phyloP scores from a whole-genome alignment of 2,329 filamentous ascomycete genomes.

The Blastomyces percursus region DNA sequence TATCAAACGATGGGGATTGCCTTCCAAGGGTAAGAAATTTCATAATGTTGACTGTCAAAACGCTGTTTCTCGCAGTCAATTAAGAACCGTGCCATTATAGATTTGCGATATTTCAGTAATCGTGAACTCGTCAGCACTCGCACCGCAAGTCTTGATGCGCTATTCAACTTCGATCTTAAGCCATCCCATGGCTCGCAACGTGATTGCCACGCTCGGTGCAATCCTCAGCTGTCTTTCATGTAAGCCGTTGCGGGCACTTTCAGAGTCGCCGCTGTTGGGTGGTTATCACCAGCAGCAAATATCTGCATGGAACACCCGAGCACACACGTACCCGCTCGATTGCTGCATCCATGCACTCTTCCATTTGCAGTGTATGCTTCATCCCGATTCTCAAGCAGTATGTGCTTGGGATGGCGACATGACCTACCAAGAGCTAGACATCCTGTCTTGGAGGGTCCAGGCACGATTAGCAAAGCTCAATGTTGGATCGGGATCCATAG shows the following conservation, averaged over 20 bases:
- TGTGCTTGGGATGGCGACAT: not conserved
- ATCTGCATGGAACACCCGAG: not conserved
- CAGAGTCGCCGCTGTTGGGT: not conserved
- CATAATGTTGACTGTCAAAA: not conserved
- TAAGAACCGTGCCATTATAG: not conserved
- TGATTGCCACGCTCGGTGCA: not conserved
- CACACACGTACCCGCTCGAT: not conserved
- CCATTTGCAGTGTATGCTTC: not conserved
- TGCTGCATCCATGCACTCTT: not conserved
- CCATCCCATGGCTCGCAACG: not conserved
- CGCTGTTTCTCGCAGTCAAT: not conserved
- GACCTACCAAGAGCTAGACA: constrained; percentile 15
- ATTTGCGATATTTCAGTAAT: not conserved
- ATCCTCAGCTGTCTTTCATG: not conserved
- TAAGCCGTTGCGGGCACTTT: not conserved
- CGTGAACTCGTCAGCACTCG: not conserved
- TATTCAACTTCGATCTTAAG: not conserved
- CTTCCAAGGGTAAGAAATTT: not conserved
- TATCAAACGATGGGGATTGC: not conserved
- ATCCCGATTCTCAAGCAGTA: not conserved
- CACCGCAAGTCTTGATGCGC: not conserved
- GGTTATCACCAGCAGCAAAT: not conserved
- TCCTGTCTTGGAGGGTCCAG: not conserved
- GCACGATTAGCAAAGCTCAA: not conserved
- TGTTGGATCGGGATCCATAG: constrained; percentile 2